phyloP scores from a whole-genome alignment of 306 rosid species.

The Pterocarpus santalinus region DNA sequence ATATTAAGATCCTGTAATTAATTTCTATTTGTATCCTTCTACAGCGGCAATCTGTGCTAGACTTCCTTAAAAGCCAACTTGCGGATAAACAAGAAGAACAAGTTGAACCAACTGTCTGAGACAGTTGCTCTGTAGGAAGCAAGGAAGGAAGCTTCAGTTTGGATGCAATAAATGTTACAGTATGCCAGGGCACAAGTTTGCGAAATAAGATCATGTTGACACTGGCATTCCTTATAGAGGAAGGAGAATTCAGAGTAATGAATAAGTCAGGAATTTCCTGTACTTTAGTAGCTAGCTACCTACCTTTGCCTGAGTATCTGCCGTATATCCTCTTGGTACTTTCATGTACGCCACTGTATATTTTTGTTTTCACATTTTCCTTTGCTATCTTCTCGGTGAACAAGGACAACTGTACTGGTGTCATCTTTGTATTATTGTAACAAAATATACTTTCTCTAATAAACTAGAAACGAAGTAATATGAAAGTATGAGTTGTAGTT shows the following conservation, averaged over 20 bases:
- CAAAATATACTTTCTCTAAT: conserved; percentile 23
- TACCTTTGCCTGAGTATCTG: conserved; percentile 31
- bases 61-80: conserved; percentile 74
- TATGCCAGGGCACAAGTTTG: conserved; percentile 31
- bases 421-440: conserved; percentile 44
- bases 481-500: conserved; percentile 23
- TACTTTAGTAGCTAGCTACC: conserved; percentile 7
- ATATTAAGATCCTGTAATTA: conserved; percentile 29
- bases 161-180: conserved; percentile 41
- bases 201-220: conserved; percentile 37
- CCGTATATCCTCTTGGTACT: conserved; percentile 26
- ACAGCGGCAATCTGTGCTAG: conserved; percentile 81
- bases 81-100: conserved; percentile 62
- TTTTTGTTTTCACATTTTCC: conserved; percentile 30
- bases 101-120: conserved; percentile 53
- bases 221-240: conserved; percentile 31
- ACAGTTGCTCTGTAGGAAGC: conserved; percentile 9
- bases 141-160: conserved; percentile 36
- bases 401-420: conserved; percentile 16
- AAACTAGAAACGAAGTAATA: conserved; percentile 28
- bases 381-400: conserved; percentile 24
- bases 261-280: conserved; percentile 36
- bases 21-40: conserved; percentile 25
- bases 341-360: conserved; percentile 20
- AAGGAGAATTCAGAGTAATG: conserved; percentile 41